phyloP scores from a whole-genome alignment of 352 stramenopile genomes.

The Phytophthora constricta region DNA sequence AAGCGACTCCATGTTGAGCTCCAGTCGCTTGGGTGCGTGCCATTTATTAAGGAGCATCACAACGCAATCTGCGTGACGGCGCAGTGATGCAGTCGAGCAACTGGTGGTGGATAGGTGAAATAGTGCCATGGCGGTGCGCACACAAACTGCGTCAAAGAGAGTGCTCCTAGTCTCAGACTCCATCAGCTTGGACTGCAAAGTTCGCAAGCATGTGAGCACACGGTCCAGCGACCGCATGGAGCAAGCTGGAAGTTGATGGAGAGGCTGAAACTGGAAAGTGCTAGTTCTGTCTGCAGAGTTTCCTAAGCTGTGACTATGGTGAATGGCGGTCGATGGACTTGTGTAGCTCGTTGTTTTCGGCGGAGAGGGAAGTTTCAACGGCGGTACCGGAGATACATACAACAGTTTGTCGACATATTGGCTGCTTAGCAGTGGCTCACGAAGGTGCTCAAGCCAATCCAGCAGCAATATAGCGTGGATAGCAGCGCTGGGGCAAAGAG shows the following conservation, averaged over 20 bases:
- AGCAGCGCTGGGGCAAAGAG: conserved; percentile 27
- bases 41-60: conserved; percentile 53
- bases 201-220: conserved; percentile 53
- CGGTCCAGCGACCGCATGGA: conserved; percentile 69
- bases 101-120: conserved; percentile 56
- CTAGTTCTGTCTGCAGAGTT: conserved; percentile 23
- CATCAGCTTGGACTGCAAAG: conserved; percentile 47
- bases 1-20: conserved; percentile 77
- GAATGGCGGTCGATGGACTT: conserved; percentile 5
- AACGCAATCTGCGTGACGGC: conserved; percentile 53
- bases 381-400: conserved; percentile 21
- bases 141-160: conserved; percentile 56
- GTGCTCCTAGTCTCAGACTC: conserved; percentile 19
- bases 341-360: conserved; percentile 6
- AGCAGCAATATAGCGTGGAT: conserved; percentile 64
- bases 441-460: conserved; percentile 84
- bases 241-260: conserved; percentile 65
- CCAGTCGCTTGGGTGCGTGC: conserved; percentile 65
- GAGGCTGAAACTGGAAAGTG: conserved; percentile 42
- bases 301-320: conserved; percentile 22
- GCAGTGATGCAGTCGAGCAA: conserved; percentile 26
- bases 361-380: conserved; percentile 22
- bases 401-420: conserved; percentile 44
- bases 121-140: conserved; percentile 67
- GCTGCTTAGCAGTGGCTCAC: conserved; percentile 53